These are phyloP conservation scores for Boletus putidus DNA, from an alignment of 1,284 basidiomycete genomes.

Conservation along the genomic window DNA sequence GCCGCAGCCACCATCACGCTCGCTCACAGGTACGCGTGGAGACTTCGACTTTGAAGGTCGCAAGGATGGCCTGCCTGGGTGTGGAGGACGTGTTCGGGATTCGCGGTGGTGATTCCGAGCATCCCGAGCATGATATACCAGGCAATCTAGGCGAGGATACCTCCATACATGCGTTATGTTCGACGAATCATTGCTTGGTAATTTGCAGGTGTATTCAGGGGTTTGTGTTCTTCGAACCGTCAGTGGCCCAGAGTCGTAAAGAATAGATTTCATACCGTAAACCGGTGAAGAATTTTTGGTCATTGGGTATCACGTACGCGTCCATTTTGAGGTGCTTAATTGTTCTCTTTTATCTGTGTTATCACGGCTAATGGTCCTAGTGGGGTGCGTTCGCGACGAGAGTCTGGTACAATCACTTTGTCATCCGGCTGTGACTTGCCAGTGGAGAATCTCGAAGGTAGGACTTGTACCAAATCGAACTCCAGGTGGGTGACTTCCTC, in stretches of 20 bases:
- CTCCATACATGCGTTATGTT: neutral
- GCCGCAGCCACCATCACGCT: slow-evolving; percentile 27
- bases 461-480: no score
- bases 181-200: no score
- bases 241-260: no score
- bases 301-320: slow-evolving; percentile 49
- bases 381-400: no score
- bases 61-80: slow-evolving; percentile 43
- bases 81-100: slow-evolving; percentile 40
- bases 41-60: slow-evolving; percentile 69
- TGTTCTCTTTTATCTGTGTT: no score
- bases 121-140: slow-evolving; percentile 63
- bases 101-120: neutral
- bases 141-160: slow-evolving; percentile 51
- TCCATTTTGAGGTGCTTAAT: slow-evolving; percentile 64
- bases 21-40: slow-evolving; percentile 45
- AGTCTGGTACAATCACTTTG: no score
- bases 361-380: no score
- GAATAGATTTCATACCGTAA: slow-evolving; percentile 30
- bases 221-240: no score
- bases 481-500: no score
- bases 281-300: slow-evolving; percentile 47
- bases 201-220: no score
- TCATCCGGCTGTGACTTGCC: no score
- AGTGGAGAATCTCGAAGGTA: no score